Evolutionary conservation across 768 basidiomycete genomes (phyloP).

Genomic region (Leccinum imitatum): DNA sequence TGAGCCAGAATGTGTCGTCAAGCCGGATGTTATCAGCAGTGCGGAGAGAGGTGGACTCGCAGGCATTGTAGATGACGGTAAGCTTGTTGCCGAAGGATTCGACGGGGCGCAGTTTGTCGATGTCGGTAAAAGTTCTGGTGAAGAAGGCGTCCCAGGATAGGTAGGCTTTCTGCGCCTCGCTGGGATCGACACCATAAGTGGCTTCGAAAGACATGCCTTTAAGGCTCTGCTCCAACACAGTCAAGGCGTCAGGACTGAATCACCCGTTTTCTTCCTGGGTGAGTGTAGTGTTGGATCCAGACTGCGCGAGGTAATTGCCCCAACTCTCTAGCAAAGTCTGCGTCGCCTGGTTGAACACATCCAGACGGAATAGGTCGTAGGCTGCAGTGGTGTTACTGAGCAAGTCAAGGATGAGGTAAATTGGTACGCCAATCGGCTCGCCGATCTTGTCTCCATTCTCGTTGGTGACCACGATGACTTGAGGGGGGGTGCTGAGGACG

Average conservation of each 20-base stretch:
- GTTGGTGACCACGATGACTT: not conserved
- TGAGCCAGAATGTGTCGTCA: no score
- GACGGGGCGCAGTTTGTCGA: no score
- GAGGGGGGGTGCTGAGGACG: not conserved
- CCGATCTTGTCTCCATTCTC: slow-evolving; percentile 5
- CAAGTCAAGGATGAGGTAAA: slow-evolving; percentile 20
- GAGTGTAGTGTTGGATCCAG: slow-evolving; percentile 7
- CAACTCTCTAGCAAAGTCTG: slow-evolving; percentile 2
- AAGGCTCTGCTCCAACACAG: no score
- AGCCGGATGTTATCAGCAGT: no score
- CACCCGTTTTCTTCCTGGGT: not conserved
- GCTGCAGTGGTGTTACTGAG: slow-evolving; percentile 24
- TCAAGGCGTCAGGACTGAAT: not conserved
- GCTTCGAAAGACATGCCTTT: no score
- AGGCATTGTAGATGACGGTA: no score
- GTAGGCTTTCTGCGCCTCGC: no score
- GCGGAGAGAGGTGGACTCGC: no score
- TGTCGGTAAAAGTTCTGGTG: no score
- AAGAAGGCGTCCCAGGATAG: no score
- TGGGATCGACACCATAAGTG: no score
- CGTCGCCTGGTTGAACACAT: slow-evolving; percentile 4
- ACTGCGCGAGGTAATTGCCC: slow-evolving; percentile 3
- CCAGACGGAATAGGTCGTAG: slow-evolving; percentile 15
- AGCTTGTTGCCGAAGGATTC: no score
- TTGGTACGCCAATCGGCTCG: slow-evolving; percentile 19